Base-by-base conservation (phyloP, 805 yeast genomes). In the Nematodospora valgi region DNA sequence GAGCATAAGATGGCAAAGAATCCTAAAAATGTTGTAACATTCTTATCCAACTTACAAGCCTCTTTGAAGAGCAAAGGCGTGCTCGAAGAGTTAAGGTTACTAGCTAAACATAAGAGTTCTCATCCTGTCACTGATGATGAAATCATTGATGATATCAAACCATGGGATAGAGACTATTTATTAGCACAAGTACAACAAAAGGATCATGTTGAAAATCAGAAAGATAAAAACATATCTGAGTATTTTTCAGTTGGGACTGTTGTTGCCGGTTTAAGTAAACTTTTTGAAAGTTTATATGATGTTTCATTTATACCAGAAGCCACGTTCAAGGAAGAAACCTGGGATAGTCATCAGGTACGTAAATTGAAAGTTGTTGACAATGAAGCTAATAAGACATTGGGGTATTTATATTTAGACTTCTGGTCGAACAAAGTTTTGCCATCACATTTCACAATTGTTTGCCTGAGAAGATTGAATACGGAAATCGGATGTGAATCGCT, bases 371-470 rank as follows among this genome's bases (percentile, higher is more conserved):
- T 86, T 6, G 73, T 77, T 24, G 80, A 86, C 41, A 37, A 46
- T 11, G 5, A 4, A 4, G 9, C n/a, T n/a, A 72, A 77, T 22
- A 50, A 51, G 35, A 83, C 80, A 0, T 53, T 80, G 18, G 98
- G 98, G 2, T 76, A 82, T 32, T 77, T 93, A 17, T 93, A 93
- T 54, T 75, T 94, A 47, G 98, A 93, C 56, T 68, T 93, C 34
- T 86, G 91, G 67, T 82, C 83, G 44, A 71, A 95, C 35, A 70
- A 68, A 6, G 80, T 86, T 1, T 79, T 82, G 39, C 97, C 98
- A 1, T 95, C 98, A 0, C 98, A 93, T 60, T 93, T 86, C 61
- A 93, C 98, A 0, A 86, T 93, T 6, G 87, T 93, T 43, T 93
- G 98, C 51, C 86, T 96, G n/a, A 73, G 98, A 46, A 76, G 78